Evolutionary conservation across 306 rosid genomes (phyloP), one percentile per base, ranked within the genome.

Genomic region (Hippophae tibetana): DNA sequence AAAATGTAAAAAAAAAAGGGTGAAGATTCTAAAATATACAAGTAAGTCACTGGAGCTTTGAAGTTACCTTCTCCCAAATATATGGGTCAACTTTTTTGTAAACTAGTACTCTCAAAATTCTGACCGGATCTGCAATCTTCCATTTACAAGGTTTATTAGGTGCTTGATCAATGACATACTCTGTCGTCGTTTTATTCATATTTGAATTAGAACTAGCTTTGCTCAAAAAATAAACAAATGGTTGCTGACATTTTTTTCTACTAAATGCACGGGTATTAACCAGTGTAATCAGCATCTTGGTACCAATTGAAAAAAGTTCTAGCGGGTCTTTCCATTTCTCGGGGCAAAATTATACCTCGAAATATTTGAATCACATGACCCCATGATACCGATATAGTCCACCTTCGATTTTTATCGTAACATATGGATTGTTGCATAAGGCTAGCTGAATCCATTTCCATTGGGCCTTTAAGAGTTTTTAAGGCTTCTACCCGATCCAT

Each of bases 331-430:
- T 89, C 93, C 52, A 89, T 65, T 43, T 86, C 95, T 44, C 87
- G 76, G 59, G 79, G 77, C 0, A 79, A 70, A 54, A 82, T 71
- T 11, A 64, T 56, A 18, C 93, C 89, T 3, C 86, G 81, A 42
- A 68, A 67, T n/a, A 89, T 84, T 68, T 89, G 95, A 57, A 86
- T 84, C 3, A 85, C 76, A 5, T 79, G 84, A 12, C 93, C 97
- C 95, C 97, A 84, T 0, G 93, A 76, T 3, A 84, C 79, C 0
- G 95, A 80, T 42, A 84, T 13, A 31, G 89, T 89, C 95, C 97
- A 89, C 0, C 46, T 70, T 0, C 76, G 76, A 27, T 60, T 31
- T 23, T 69, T 67, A 76, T 89, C 89, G 14, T 89, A 84, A 76
- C 95, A 86, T 10, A 89, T 78, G 53, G 97, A 89, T 40, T 89